phyloP scores from a whole-genome alignment of 345 rosid species.

The Balakata baccata region DNA sequence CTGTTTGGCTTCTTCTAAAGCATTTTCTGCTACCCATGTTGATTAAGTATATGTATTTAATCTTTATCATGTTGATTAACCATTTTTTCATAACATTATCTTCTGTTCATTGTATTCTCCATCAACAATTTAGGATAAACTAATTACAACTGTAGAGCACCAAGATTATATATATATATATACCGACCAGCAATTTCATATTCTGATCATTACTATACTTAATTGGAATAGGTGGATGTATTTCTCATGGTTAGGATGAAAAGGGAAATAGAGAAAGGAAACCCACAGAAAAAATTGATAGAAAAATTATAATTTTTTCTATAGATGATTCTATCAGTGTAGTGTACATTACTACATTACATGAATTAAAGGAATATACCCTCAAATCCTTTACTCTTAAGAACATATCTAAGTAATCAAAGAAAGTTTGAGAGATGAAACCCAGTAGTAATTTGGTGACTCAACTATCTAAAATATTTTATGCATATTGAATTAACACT shows the following conservation, averaged over 20 bases:
- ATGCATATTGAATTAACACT: constrained; percentile 4
- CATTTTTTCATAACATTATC: neutral
- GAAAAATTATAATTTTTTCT: neutral
- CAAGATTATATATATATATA: neutral
- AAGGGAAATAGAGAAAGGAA: neutral
- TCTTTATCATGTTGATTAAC: too few relatives aligned
- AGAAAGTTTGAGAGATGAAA: neutral
- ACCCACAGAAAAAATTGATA: neutral
- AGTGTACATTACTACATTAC: neutral
- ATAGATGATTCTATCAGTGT: neutral
- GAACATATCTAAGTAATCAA: neutral
- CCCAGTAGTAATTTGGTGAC: too few relatives aligned
- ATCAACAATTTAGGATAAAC: neutral
- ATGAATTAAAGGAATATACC: neutral
- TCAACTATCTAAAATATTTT: constrained; percentile 25
- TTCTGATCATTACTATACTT: neutral
- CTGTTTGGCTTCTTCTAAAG: constrained; percentile 8
- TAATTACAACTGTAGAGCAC: neutral
- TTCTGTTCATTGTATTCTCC: too few relatives aligned
- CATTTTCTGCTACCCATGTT: neutral
- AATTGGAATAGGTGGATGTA: too few relatives aligned
- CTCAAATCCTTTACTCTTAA: neutral
- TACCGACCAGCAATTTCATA: neutral
- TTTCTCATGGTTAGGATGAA: too few relatives aligned
- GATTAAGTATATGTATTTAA: too few relatives aligned